Base-by-base conservation (phyloP, 2,329 filamentous ascomycete genomes). In the Talaromyces pinophilus region DNA sequence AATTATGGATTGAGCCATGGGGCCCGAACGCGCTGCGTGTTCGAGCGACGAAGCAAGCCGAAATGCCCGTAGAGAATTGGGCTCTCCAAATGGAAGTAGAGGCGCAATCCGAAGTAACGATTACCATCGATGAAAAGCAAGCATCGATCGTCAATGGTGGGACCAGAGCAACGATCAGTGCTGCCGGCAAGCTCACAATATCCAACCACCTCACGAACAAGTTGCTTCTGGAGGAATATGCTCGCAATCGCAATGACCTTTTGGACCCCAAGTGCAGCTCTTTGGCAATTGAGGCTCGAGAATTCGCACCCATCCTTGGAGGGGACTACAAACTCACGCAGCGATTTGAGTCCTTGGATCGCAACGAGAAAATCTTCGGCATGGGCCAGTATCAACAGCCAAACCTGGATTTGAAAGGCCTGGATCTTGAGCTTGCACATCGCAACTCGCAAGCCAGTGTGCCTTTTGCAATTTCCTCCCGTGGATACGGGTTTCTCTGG, bases 341-440 rank as follows among this genome's bases (percentile, higher is more conserved):
- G 69, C 81, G 88, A 0, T 82, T 90, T 62, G 87, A 90, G 72
- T 85, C 83, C 1, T 72, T 85, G 62, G 74, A 83, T 62, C 75
- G 77, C 0, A 77, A 84, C 19, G 88, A 90, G 72, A 86, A 84
- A 71, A 84, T 90, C 19, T 90, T 83, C 71, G 88, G 88, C 19
- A 90, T 90, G 87, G 88, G 88, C 0, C 88, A 90, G 74, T 90
- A 90, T 67, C 88, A 90, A 70, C 87, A 90, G 70, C 84, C 85
- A 0, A 82, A 80, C 62, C 78, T 90, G n/a, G 82, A 90, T 71
- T 79, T 90, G 59, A 90, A 89, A 70, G 88, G 87, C 0, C 72
- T 79, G 0, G 87, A 90, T 65, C 74, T 90, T 1, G 88, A 90
- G 71, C 81, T 90, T 4, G 87, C 88, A 0, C 88, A 90, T 46